Evolutionary conservation across 306 rosid species (phyloP).

Genomic region (Pterocarpus macrocarpus): DNA sequence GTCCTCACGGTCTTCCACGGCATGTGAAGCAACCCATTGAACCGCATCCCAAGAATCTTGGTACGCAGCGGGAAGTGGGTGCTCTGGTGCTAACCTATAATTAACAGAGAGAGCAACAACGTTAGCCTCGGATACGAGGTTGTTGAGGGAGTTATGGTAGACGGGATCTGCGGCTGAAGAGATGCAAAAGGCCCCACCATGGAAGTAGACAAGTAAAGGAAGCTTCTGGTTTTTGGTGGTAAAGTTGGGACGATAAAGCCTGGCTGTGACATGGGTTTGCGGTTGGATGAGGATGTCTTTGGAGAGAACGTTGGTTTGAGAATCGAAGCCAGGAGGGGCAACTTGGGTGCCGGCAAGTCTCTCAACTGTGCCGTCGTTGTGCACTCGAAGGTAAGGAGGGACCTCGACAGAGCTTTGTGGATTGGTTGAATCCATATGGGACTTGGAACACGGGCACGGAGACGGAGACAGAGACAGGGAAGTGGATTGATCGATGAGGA

Average conservation of each 20-base stretch:
- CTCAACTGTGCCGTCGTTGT: slow-evolving; percentile 69
- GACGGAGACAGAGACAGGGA: too few species aligned
- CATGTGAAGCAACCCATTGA: slow-evolving; percentile 64
- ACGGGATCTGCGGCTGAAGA: slow-evolving; percentile 70
- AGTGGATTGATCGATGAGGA: not conserved
- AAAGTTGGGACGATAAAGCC: slow-evolving; percentile 63
- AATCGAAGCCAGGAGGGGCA: slow-evolving; percentile 62
- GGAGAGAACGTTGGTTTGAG: slow-evolving; percentile 70
- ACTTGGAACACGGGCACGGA: not conserved
- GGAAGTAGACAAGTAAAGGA: slow-evolving; percentile 73
- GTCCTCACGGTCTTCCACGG: not conserved
- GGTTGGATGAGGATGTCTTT: slow-evolving; percentile 71
- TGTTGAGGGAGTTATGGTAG: slow-evolving; percentile 78
- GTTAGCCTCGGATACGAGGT: slow-evolving; percentile 65
- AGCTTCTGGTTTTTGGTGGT: slow-evolving; percentile 48
- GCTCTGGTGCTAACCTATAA: slow-evolving; percentile 82
- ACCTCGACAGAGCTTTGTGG: slow-evolving; percentile 61
- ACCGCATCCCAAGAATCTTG: slow-evolving; percentile 82
- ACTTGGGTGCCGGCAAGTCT: slow-evolving; percentile 68
- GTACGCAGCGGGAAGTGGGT: slow-evolving; percentile 74
- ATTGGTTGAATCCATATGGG: slow-evolving; percentile 52
- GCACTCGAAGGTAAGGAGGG: slow-evolving; percentile 73
- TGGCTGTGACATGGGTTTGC: slow-evolving; percentile 67
- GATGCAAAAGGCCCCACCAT: slow-evolving; percentile 84
- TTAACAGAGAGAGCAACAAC: slow-evolving; percentile 64